Conservation (phyloP, 1,284 basidiomycete genomes). For the Mycena citricolor region DNA sequence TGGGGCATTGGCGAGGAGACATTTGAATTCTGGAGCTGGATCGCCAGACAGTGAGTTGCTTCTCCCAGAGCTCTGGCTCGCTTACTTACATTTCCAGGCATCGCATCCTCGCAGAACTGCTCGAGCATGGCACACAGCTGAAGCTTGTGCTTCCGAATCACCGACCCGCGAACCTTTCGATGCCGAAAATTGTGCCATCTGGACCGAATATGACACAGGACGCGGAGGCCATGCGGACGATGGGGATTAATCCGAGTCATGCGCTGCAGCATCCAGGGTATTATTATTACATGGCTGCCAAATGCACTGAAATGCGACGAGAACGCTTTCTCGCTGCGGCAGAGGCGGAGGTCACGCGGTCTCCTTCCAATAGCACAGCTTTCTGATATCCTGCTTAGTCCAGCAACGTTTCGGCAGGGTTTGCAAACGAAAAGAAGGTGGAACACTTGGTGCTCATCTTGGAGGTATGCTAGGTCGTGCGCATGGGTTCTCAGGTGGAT, state of each 20-base stretch:
- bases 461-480: conserved; percentile 53
- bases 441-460: conserved; percentile 80
- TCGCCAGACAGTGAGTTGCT: conserved; percentile 82
- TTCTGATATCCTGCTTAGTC: neutral
- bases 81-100: conserved; percentile 48
- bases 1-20: conserved; percentile 99
- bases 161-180: conserved; percentile 39
- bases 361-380: no score
- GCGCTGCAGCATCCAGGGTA: conserved; percentile 86
- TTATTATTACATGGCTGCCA: conserved; percentile 87
- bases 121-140: conserved; percentile 76
- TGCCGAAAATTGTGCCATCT: conserved; percentile 23
- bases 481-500: neutral
- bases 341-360: conserved; percentile 52
- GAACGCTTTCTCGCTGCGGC: conserved; percentile 63
- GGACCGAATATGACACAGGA: conserved; percentile 42
- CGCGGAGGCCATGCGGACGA: conserved; percentile 48
- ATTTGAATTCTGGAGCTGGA: conserved; percentile 97
- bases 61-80: neutral
- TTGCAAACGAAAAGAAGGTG: conserved; percentile 85
- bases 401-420: conserved; percentile 48
- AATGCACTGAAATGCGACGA: conserved; percentile 75
- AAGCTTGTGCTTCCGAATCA: conserved; percentile 68
- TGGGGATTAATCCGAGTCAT: conserved; percentile 68
- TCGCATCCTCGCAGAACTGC: conserved; percentile 83